These are phyloP conservation scores for Cryomyces minteri DNA, from an alignment of 495 filamentous ascomycete species.

Conservation along the genomic window DNA sequence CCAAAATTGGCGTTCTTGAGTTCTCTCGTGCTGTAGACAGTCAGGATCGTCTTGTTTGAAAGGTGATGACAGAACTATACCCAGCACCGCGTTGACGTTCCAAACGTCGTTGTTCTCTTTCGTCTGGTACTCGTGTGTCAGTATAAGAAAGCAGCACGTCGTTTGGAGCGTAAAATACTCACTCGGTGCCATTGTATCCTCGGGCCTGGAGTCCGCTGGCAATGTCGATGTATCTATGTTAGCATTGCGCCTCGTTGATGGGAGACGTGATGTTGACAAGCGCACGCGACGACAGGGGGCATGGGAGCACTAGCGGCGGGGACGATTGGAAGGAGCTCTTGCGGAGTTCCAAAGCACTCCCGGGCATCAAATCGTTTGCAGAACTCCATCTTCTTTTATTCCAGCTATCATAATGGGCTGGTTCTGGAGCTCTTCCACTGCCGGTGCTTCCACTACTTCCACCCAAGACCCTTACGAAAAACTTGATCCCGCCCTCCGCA, in stretches of 20 bases:
- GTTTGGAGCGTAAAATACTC: conserved; percentile 6
- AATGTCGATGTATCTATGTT: conserved; percentile 2
- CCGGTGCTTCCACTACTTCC: conserved; percentile 19
- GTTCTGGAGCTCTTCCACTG: conserved; percentile 38
- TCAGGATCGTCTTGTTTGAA: neutral
- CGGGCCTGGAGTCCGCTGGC: too few relatives aligned
- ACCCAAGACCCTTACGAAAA: conserved; percentile 52
- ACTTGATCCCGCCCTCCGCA: conserved; percentile 67
- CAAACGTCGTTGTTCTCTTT: conserved; percentile 34
- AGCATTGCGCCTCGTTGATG: neutral
- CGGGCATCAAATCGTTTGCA: neutral
- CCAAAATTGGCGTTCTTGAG: conserved; percentile 23
- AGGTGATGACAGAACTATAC: conserved; percentile 24
- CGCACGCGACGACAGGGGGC: too few relatives aligned
- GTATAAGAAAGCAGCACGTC: conserved; percentile 11
- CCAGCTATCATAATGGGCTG: conserved; percentile 39
- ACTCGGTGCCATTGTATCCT: conserved; percentile 21
- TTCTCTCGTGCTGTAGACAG: conserved; percentile 2
- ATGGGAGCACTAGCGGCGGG: neutral
- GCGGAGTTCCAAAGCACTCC: neutral
- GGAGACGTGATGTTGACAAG: neutral
- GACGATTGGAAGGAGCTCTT: neutral
- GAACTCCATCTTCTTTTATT: neutral
- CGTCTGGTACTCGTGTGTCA: conserved; percentile 9
- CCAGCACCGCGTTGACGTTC: conserved; percentile 42